phyloP scores from a whole-genome alignment of 495 filamentous ascomycete species.

The Thozetella sp. region DNA sequence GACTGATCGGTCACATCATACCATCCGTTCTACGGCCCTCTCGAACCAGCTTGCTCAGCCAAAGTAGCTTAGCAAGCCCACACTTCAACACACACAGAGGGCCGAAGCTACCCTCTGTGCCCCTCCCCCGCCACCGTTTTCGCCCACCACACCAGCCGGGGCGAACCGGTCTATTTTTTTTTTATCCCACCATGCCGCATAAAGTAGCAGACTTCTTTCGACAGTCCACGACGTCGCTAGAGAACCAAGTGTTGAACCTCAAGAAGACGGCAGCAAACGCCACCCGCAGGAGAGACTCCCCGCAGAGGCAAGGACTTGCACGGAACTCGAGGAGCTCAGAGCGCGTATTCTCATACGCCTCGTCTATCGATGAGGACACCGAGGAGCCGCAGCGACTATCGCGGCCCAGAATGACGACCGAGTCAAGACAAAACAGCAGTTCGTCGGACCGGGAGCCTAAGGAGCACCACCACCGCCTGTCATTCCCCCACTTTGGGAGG shows the following conservation, averaged over 20 bases:
- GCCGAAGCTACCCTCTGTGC: too few species aligned
- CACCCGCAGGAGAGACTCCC: conserved; percentile 19
- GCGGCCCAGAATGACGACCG: conserved; percentile 21
- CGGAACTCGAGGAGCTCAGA: conserved; percentile 23
- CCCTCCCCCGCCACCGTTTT: conserved; percentile 2
- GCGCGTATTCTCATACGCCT: conserved; percentile 31
- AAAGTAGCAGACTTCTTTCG: conserved; percentile 51
- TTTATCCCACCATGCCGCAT: conserved; percentile 51
- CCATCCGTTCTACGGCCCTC: background rate
- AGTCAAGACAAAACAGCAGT: conserved; percentile 26
- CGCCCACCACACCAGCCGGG: conserved; percentile 17
- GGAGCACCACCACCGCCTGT: conserved; percentile 47
- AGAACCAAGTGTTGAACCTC: conserved; percentile 27
- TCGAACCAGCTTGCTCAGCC: background rate
- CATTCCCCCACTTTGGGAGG: conserved; percentile 49
- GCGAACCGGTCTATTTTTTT: too few species aligned
- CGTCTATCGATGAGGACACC: conserved; percentile 29
- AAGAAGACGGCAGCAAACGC: conserved; percentile 22
- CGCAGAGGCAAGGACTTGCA: conserved; percentile 15
- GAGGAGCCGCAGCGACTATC: conserved; percentile 21
- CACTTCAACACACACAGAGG: too few species aligned
- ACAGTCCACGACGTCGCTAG: conserved; percentile 33
- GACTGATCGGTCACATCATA: background rate
- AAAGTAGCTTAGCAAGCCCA: too few species aligned
- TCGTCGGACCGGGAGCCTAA: conserved; percentile 25